Base-by-base conservation (phyloP, 2,329 filamentous ascomycete genomes). In the Aspergillus luchuensis region DNA sequence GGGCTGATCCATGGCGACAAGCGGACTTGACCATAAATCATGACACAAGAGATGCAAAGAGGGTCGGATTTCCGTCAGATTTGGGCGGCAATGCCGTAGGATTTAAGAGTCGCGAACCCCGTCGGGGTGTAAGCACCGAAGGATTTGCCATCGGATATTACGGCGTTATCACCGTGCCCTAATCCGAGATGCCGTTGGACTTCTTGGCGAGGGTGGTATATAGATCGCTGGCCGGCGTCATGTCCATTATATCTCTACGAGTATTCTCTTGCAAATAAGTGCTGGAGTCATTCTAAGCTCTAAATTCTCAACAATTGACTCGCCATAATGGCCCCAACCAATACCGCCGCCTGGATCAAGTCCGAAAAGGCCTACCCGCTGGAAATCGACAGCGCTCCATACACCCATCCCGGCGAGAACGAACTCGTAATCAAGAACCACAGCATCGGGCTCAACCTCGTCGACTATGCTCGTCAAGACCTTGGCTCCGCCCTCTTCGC, bases 381-480 rank as follows among this genome's bases (percentile, higher is more conserved):
- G 15, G 67, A 74, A 47, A 74, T 82, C 56, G 64, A 68, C 3
- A 63, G 71, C 4, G 79, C 77, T 2, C 75, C 78, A 0, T 78
- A 75, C 54, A 73, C 74, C 0, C 59, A 68, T n/a, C 74, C 79
- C 0, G 71, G 69, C 0, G 58, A 67, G 0, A 70, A 72, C 30
- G 70, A 81, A 57, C 67, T 82, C 21, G 70, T 80, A 10, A 70
- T 82, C 60, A 72, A 73, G 39, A 78, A 77, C 53, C 61, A 63
- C n/a, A 76, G 77, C 5, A 67, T 80, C 1, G 79, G 77, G 1
- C 71, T 82, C 61, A 81, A 81, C 58, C 75, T 77, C 0, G 71
- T 81, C 21, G 80, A 82, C 63, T 76, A 75, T 71, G 76, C 71
- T 17, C 68, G 74, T 11, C 77, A 79, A 60, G 50, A 61, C 6